These are phyloP conservation scores for Phytophthora boehmeriae DNA, from an alignment of 352 stramenopile species.

Conservation along the genomic window DNA sequence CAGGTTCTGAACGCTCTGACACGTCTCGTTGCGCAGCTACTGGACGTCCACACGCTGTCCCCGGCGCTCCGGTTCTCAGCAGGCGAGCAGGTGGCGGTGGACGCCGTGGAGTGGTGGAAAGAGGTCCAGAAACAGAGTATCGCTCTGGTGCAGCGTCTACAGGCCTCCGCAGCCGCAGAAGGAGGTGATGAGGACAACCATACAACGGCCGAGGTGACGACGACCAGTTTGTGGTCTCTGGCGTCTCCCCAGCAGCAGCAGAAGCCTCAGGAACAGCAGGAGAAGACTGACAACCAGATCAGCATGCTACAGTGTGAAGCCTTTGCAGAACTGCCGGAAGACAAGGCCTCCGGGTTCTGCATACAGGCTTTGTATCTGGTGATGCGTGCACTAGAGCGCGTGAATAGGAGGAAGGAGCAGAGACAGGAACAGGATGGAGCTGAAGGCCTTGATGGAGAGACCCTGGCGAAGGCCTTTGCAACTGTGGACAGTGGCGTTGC, in stretches of 20 bases:
- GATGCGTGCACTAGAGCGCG: constrained; percentile 23
- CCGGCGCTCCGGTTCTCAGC: constrained; percentile 37
- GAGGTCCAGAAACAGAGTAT: constrained; percentile 43
- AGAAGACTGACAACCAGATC: not conserved
- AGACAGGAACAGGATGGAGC: not conserved
- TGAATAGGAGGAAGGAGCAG: constrained; percentile 13
- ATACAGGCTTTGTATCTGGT: constrained; percentile 30
- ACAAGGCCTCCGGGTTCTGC: constrained; percentile 15
- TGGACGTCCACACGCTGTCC: constrained; percentile 49
- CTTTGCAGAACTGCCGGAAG: constrained; percentile 21
- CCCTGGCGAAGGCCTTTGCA: constrained; percentile 1
- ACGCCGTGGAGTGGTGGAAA: constrained; percentile 49
- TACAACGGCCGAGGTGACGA: not conserved
- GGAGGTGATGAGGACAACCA: constrained; percentile 4
- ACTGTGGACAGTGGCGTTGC: constrained; percentile 40
- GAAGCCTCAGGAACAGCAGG: not conserved
- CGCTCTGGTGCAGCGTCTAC: constrained; percentile 15
- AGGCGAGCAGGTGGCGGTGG: constrained; percentile 35
- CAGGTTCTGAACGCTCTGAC: constrained; percentile 34
- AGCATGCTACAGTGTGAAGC: constrained; percentile 7
- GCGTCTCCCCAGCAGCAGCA: constrained; percentile 10
- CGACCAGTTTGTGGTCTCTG: constrained; percentile 19
- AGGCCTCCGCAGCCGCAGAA: not conserved
- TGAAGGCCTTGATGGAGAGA: not conserved
- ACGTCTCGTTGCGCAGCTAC: constrained; percentile 34